Conservation (phyloP, 2,329 filamentous ascomycete genomes). For the Aspergillus sp. region DNA sequence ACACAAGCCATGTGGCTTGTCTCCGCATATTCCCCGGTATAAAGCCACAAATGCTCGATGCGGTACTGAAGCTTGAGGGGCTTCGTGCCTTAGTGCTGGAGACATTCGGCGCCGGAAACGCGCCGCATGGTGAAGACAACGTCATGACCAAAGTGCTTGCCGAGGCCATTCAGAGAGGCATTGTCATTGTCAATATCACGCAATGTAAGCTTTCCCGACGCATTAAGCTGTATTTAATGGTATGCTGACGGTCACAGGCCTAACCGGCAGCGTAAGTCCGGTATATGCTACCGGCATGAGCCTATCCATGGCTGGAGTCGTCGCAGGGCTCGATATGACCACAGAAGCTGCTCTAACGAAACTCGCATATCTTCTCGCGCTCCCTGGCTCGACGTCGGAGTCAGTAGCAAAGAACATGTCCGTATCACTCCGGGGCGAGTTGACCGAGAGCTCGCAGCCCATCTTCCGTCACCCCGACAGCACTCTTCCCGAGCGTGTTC, state of each 20-base stretch:
- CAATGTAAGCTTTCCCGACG: conserved; percentile 58
- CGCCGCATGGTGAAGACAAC: conserved; percentile 71
- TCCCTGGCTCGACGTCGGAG: conserved; percentile 52
- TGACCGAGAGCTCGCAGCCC: conserved; percentile 65
- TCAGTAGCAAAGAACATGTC: conserved; percentile 66
- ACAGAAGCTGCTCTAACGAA: conserved; percentile 87
- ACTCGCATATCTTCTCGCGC: conserved; percentile 71
- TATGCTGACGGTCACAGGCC: conserved; percentile 21
- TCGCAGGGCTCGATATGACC: conserved; percentile 82
- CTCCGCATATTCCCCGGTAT: conserved; percentile 87
- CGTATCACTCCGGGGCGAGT: conserved; percentile 67
- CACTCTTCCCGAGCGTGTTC: conserved; percentile 47
- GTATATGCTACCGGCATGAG: conserved; percentile 70
- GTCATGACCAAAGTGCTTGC: conserved; percentile 68
- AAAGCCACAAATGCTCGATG: conserved; percentile 85
- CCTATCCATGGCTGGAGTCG: conserved; percentile 72
- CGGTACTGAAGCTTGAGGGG: conserved; percentile 65
- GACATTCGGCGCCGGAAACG: conserved; percentile 89
- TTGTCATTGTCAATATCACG: conserved; percentile 82
- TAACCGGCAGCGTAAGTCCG: conserved; percentile 63
- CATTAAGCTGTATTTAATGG: neutral
- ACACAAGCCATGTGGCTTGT: conserved; percentile 83
- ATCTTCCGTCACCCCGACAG: conserved; percentile 67
- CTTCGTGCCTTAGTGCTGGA: conserved; percentile 77
- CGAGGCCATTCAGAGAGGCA: conserved; percentile 66